Evolutionary conservation across 345 rosid species (phyloP).

Genomic region (Lepidium africanum): DNA sequence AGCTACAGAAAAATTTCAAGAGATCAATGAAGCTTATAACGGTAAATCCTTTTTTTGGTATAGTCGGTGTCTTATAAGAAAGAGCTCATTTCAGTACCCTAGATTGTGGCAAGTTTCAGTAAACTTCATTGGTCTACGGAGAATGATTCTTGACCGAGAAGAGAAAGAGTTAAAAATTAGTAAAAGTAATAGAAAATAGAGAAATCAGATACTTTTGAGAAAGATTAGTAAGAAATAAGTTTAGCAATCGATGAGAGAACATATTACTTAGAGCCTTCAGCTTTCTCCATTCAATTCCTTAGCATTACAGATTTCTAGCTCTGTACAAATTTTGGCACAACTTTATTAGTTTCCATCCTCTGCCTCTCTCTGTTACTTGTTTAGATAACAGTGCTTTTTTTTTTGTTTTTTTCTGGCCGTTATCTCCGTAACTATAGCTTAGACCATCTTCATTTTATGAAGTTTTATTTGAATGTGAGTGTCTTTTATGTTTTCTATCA

Average conservation of each 20-base stretch:
- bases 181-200: background rate
- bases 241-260: background rate
- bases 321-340: background rate
- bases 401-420: too few relatives aligned
- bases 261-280: background rate
- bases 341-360: background rate
- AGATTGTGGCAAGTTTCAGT: background rate
- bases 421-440: background rate
- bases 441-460: background rate
- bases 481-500: background rate
- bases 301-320: background rate
- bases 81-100: background rate
- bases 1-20: constrained; percentile 63
- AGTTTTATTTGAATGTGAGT: background rate
- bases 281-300: background rate
- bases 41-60: constrained; percentile 31
- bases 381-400: background rate
- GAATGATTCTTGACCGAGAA: background rate
- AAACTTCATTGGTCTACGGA: background rate
- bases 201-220: background rate
- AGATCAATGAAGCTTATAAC: constrained; percentile 74
- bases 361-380: background rate
- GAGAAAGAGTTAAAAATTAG: background rate
- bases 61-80: background rate
- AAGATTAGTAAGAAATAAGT: background rate